Base-by-base conservation (phyloP, 148 eudicot genomes). In the Cornus kousa region DNA sequence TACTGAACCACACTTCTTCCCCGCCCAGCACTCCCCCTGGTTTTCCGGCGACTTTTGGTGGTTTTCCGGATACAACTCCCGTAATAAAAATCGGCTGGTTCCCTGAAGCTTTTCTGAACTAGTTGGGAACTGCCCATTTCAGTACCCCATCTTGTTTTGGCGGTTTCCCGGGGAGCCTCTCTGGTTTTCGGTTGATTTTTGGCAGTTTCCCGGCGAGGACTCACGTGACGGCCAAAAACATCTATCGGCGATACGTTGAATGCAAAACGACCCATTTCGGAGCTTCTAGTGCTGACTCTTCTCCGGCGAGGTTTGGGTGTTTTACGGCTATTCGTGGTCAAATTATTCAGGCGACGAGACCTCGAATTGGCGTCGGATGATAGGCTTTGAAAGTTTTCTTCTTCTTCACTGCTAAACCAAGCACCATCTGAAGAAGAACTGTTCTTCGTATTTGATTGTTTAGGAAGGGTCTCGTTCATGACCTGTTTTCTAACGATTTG, bases 381-480 rank as follows among this genome's bases (percentile, higher is more conserved):
- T 10, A 81, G 69, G 83, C 85, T 83, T 43, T 1, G 68, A 64
- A 79, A 23, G n/a, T 66, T 70, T 55, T 68, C 81, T 53, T 77
- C 83, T 53, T 77, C 85, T 65, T 78, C 80, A 32, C 73, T 83
- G 78, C 85, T 84, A 40, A 84, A 87, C 73, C 75, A 74, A 4
- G 81, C 81, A 71, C 86, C 67, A 76, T 81, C 62, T 3, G 81
- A 78, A 0, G 87, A 83, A 14, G 80, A 78, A 67, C 86, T 83
- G n/a, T 68, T 75, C 35, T 70, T 81, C 9, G 12, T 28, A 35
- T 9, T 57, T 9, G 8, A 64, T 32, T n/a, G 12, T 35, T 17
- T 12, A 35, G 53, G 28, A 28, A 28, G 28, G 28, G 9, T 67
- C 32, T 31, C 32, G 23, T 77, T 68, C 74, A 22, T 23, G 55